Percentiles rank a stretch among this genome's conserved stretches.
Evolutionary conservation across 176 grass and related monocot genomes (phyloP).

Genomic region (Guadua angustifolia): DNA sequence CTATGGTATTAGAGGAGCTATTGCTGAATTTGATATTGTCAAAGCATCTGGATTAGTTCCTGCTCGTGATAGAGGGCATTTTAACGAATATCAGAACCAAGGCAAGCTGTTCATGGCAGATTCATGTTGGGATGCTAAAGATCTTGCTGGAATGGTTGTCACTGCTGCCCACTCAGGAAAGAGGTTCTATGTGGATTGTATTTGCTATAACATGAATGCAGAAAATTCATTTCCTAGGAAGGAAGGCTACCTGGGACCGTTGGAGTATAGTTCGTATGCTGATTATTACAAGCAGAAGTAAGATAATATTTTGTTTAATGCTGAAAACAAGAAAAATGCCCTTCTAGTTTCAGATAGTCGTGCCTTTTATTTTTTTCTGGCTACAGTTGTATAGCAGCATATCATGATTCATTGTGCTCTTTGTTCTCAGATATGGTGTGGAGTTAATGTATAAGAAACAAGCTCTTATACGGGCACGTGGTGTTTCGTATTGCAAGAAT

Average conservation of each 20-base stretch:
- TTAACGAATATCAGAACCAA: conserved; percentile 55
- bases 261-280: conserved; percentile 95
- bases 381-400: conserved; percentile 1
- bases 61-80: conserved; percentile 54
- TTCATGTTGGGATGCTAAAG: conserved; percentile 79
- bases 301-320: conserved; percentile 47
- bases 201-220: conserved; percentile 85
- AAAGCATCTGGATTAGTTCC: conserved; percentile 98
- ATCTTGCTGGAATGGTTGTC: conserved; percentile 89
- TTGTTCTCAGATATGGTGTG: conserved; percentile 80
- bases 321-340: conserved; percentile 33
- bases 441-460: conserved; percentile 98
- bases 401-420: conserved; percentile 31
- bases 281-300: conserved; percentile 99
- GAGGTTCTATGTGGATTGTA: conserved; percentile 93
- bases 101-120: conserved; percentile 82
- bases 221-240: conserved; percentile 99
- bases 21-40: conserved; percentile 96
- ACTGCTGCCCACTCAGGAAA: conserved; percentile 97
- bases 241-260: conserved; percentile 87
- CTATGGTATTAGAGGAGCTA: conserved; percentile 93
- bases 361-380: conserved; percentile 39
- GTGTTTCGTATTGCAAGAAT: conserved; percentile 99
- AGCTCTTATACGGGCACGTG: conserved; percentile 92
- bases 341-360: conserved; percentile 6